These are phyloP conservation scores for Metschnikowia koreensis DNA, from an alignment of 805 yeast genomes.

Conservation along the genomic window DNA sequence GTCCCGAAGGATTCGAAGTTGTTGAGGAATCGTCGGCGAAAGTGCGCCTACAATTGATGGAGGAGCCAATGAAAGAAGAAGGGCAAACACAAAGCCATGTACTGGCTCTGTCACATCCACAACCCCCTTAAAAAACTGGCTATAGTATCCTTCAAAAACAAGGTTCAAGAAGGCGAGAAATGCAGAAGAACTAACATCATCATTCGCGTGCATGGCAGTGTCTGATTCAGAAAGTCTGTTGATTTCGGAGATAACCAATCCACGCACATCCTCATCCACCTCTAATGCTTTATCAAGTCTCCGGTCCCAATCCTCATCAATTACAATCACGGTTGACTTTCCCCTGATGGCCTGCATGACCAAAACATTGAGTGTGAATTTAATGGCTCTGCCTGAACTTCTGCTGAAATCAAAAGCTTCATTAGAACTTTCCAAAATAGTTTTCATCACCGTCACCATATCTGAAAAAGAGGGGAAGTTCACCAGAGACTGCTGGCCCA, in stretches of 20 bases:
- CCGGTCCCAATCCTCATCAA: slow-evolving; percentile 73
- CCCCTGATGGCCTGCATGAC: slow-evolving; percentile 63
- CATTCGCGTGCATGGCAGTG: slow-evolving; percentile 15
- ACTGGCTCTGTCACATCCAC: slow-evolving; percentile 21
- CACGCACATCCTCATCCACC: slow-evolving; percentile 52
- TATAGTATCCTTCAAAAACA: slow-evolving; percentile 36
- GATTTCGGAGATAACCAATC: slow-evolving; percentile 23
- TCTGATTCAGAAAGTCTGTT: slow-evolving; percentile 16
- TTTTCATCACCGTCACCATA: slow-evolving; percentile 28
- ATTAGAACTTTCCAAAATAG: slow-evolving; percentile 22
- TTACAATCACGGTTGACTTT: slow-evolving; percentile 52
- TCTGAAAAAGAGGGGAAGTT: slow-evolving; percentile 56
- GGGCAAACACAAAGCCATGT: slow-evolving; percentile 38
- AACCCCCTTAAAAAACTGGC: slow-evolving; percentile 18
- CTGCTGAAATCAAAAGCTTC: slow-evolving; percentile 27
- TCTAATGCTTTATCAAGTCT: slow-evolving; percentile 69
- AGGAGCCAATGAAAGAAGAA: slow-evolving; percentile 33
- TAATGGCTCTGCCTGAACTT: slow-evolving; percentile 43
- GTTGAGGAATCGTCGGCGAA: slow-evolving; percentile 14
- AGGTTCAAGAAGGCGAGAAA: slow-evolving; percentile 25
- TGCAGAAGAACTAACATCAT: slow-evolving; percentile 10
- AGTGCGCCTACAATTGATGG: slow-evolving; percentile 24
- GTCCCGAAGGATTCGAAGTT: slow-evolving; percentile 27
- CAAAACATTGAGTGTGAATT: slow-evolving; percentile 56
- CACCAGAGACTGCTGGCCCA: slow-evolving; percentile 40